A percentile compares a stretch with the other conserved stretches of the same genome.
Conservation (phyloP, 176 grass and related monocot species). For the Carex kokanica region DNA sequence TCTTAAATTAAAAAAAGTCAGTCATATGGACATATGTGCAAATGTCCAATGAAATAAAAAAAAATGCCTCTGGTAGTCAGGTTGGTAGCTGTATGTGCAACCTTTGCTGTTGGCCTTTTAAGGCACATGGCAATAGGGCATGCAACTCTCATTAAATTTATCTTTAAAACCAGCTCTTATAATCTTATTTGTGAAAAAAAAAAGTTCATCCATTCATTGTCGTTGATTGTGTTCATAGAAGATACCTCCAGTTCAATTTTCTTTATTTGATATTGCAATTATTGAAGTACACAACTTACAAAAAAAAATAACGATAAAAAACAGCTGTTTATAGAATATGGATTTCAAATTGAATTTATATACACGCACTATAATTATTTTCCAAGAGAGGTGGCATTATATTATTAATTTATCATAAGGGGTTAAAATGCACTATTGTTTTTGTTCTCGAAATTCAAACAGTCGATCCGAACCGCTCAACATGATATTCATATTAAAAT, state of each 20-base stretch:
- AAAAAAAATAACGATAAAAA: neutral
- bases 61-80: no score
- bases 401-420: neutral
- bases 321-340: neutral
- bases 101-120: constrained; percentile 17
- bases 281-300: neutral
- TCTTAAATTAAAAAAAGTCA: no score
- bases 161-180: neutral
- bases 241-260: neutral
- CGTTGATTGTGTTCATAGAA: neutral
- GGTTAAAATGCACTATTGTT: no score
- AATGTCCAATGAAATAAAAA: no score
- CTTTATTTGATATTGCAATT: neutral
- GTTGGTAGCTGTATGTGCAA: constrained; percentile 1
- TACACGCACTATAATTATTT: neutral
- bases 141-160: constrained; percentile 15
- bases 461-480: no score
- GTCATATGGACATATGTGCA: no score
- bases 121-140: constrained; percentile 12
- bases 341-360: neutral
- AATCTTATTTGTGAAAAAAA: neutral
- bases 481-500: no score
- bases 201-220: neutral
- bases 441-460: no score
- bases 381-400: neutral